phyloP scores from a whole-genome alignment of 2,329 filamentous ascomycete species.

The Curvularia eragrostidis region DNA sequence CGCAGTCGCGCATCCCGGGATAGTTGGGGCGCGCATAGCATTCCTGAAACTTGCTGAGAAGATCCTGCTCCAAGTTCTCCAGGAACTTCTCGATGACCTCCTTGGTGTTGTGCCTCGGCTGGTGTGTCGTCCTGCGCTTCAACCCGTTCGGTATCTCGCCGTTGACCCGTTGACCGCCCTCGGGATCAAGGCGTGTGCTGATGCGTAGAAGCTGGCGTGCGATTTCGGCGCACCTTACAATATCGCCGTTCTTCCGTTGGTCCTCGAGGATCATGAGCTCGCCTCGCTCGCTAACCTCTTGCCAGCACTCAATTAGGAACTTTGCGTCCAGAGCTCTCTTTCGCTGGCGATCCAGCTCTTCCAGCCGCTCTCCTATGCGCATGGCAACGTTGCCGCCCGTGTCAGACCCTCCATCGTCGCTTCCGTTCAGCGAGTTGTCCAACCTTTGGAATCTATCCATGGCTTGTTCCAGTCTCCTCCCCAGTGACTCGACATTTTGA shows the following conservation, averaged over 20 bases:
- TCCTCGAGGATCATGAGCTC: constrained; percentile 88
- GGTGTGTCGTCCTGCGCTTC: constrained; percentile 41
- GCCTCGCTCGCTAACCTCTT: constrained; percentile 89
- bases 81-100: constrained; percentile 97
- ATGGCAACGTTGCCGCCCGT: constrained; percentile 86
- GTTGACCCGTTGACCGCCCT: constrained; percentile 59
- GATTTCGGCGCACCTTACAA: constrained; percentile 92
- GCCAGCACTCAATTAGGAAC: constrained; percentile 96
- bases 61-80: constrained; percentile 92
- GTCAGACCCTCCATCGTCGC: constrained; percentile 61
- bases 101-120: constrained; percentile 69
- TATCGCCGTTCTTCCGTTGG: constrained; percentile 84
- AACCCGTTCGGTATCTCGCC: constrained; percentile 58
- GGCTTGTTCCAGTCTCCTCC: constrained; percentile 87
- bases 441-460: constrained; percentile 91
- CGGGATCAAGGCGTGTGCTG: constrained; percentile 84
- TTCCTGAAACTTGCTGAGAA: constrained; percentile 95
- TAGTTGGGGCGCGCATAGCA: constrained; percentile 96
- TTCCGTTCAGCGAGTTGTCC: constrained; percentile 78
- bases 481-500: constrained; percentile 85
- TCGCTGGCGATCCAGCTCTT: constrained; percentile 92
- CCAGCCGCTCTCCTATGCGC: constrained; percentile 90
- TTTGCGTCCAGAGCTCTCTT: constrained; percentile 90
- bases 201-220: constrained; percentile 92
- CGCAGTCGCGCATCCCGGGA: constrained; percentile 97